A percentile compares a stretch with the other conserved stretches of the same genome.
phyloP scores from a whole-genome alignment of 2,329 filamentous ascomycete species.

The Colletotrichum tanaceti region DNA sequence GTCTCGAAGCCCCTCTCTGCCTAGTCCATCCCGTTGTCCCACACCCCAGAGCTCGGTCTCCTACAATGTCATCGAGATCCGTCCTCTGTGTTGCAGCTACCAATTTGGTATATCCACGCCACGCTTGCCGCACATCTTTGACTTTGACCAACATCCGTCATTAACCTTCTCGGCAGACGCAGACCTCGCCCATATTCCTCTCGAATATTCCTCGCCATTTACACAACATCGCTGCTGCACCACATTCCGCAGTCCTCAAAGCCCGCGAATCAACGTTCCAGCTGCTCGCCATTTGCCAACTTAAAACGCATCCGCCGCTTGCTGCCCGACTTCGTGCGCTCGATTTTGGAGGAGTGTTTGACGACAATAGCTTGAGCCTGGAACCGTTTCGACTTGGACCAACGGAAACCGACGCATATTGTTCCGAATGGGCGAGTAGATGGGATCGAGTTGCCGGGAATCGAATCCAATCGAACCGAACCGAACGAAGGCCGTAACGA shows the following conservation, averaged over 20 bases:
- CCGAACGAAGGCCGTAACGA: constrained; percentile 2
- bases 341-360: neutral
- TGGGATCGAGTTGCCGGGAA: constrained; percentile 15
- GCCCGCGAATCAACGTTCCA: neutral
- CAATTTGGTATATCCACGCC: constrained; percentile 41
- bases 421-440: constrained; percentile 17
- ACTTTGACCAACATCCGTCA: constrained; percentile 13
- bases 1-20: constrained; percentile 39
- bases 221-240: neutral
- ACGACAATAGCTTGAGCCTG: constrained; percentile 14
- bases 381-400: constrained; percentile 36
- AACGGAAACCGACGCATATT: constrained; percentile 6
- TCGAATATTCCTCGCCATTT: neutral
- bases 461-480: constrained; percentile 6
- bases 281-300: neutral
- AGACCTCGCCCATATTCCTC: neutral
- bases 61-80: constrained; percentile 43
- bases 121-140: constrained; percentile 31
- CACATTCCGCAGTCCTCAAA: neutral
- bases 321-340: constrained; percentile 3
- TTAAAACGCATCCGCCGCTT: neutral
- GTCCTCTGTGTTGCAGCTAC: constrained; percentile 31
- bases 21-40: constrained; percentile 41
- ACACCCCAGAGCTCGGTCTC: constrained; percentile 42
- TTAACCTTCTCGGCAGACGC: constrained; percentile 23